Evolutionary conservation across 1,284 basidiomycete species (phyloP).

Genomic region (Thecaphora frezii): DNA sequence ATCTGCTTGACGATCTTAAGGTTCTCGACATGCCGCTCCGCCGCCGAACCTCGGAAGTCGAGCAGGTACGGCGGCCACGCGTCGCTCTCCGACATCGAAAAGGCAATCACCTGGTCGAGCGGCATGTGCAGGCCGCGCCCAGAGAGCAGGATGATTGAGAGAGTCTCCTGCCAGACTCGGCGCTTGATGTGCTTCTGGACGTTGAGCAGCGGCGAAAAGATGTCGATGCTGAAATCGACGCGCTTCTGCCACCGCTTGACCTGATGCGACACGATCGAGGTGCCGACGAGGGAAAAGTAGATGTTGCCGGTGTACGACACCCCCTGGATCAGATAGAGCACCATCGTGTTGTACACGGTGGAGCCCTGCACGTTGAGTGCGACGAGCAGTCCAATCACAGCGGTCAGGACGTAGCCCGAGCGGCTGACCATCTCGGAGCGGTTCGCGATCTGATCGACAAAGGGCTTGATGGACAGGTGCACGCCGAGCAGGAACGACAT

Average conservation of each 20-base stretch:
- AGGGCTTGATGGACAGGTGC: conserved; percentile 66
- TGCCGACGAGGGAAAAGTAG: conserved; percentile 46
- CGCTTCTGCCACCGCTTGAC: conserved; percentile 66
- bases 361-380: conserved; percentile 48
- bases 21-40: conserved; percentile 77
- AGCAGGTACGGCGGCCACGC: conserved; percentile 75
- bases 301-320: conserved; percentile 42
- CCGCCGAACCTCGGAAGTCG: conserved; percentile 69
- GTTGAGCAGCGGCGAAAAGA: conserved; percentile 76
- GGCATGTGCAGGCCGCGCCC: conserved; percentile 69
- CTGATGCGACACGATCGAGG: conserved; percentile 32
- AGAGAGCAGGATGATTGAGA: conserved; percentile 71
- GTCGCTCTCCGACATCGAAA: conserved; percentile 66
- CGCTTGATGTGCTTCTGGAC: conserved; percentile 70
- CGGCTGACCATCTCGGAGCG: conserved; percentile 75
- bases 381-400: conserved; percentile 66
- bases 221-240: conserved; percentile 77
- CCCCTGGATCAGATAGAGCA: conserved; percentile 42
- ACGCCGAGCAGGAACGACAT: conserved; percentile 67
- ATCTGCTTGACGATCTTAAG: conserved; percentile 66
- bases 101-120: conserved; percentile 66
- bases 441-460: conserved; percentile 73
- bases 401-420: conserved; percentile 70
- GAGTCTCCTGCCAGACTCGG: conserved; percentile 80
- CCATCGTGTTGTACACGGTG: conserved; percentile 46